Base-by-base conservation (phyloP, 2,329 filamentous ascomycete genomes). In the Calonectria multiphialidica region DNA sequence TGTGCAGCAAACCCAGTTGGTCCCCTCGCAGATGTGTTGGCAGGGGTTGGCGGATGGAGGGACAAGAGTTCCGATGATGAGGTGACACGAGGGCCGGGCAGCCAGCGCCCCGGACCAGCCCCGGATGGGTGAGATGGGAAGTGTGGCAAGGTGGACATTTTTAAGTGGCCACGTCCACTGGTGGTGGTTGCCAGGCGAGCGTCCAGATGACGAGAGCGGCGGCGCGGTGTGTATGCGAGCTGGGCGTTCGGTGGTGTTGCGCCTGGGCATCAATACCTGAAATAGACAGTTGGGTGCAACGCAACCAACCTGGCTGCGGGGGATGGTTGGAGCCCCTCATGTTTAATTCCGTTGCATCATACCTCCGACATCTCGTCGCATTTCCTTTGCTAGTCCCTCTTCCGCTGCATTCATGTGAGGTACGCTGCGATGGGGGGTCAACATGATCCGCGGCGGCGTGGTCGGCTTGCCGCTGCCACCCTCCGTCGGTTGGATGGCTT, bases 131-230 rank as follows among this genome's bases (percentile, higher is more conserved):
- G 64, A 55, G 62, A 70, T 65, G 65, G 59, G 44, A 55, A 35
- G 68, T 72, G 75, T 71, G 68, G 70, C 66, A 71, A 72, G 57
- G 63, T 35, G 25, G 33, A 61, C 47, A 59, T 30, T 68, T 74
- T 64, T 71, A 70, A 71, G 70, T 77, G 72, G 73, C 59, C 70
- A 49, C 59, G 55, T 53, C 64, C 42, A 25, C 33, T 49, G 64
- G 72, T 72, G 65, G 63, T 78, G 75, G 75, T 76, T 74, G 76
- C 77, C 70, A 72, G 70, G 66, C 68, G 63, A 61, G 57, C 55
- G 70, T 70, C 62, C 71, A 74, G 74, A 78, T 78, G 77, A 78
- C 77, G 77, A 78, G 77, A 76, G 77, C 71, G 75, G 77, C 77
- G 70, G 68, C 55, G 61, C 59, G 59, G 71, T 73, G 74, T 76